These are phyloP conservation scores for Acanthamoeba castellanii DNA, from an alignment of 208 protist genomes.

Conservation along the genomic window DNA sequence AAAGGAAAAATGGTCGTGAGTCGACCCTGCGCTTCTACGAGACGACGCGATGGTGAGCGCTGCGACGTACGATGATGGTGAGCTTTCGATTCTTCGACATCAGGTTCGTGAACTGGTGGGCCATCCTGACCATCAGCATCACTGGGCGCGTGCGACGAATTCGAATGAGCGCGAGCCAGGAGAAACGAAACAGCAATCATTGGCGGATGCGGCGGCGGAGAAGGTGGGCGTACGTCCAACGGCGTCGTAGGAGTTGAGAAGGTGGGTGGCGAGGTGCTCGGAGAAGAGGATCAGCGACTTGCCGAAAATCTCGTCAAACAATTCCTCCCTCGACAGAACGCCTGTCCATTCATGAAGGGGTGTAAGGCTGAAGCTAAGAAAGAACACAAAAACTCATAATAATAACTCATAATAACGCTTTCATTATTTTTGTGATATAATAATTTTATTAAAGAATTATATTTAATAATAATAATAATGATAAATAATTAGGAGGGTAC, in stretches of 20 bases:
- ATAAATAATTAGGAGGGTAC: not conserved
- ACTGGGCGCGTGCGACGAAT: not conserved
- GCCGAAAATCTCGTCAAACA: conserved; percentile 40
- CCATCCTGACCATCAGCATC: conserved; percentile 45
- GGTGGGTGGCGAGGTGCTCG: not conserved
- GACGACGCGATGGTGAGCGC: no score
- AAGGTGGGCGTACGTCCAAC: not conserved
- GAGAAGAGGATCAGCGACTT: conserved; percentile 8
- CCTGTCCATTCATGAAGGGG: not conserved
- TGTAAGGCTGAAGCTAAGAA: no score
- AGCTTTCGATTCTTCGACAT: conserved; percentile 11
- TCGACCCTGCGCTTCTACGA: not conserved
- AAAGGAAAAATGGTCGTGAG: not conserved
- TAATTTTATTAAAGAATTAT: no score
- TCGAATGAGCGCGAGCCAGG: not conserved
- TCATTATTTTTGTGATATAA: no score
- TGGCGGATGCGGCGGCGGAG: not conserved
- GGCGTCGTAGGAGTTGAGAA: not conserved
- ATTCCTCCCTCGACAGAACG: not conserved
- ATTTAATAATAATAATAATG: not conserved
- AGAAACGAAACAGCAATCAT: not conserved
- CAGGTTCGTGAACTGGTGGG: not conserved
- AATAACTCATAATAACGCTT: not conserved
- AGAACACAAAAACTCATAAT: not conserved
- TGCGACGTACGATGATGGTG: not conserved